Conservation (phyloP, 78 protist genomes). For the Tieghemostelium lacteum region DNA sequence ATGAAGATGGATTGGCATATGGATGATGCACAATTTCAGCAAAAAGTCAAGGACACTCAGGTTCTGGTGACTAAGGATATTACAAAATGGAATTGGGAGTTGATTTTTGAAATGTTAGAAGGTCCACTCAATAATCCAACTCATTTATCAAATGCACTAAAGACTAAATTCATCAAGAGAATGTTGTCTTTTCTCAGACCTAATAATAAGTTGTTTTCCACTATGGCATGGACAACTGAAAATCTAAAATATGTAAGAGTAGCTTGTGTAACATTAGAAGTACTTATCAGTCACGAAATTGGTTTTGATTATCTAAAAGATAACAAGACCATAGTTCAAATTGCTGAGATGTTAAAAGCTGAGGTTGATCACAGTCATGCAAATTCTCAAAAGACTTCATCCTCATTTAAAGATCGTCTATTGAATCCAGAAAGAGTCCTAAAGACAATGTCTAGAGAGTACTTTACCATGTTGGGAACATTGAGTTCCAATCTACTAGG, state of each 20-base stretch:
- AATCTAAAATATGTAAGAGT: slow-evolving; percentile 67
- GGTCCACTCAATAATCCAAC: slow-evolving; percentile 72
- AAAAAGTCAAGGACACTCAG: slow-evolving; percentile 65
- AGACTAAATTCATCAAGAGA: slow-evolving; percentile 79
- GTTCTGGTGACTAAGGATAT: slow-evolving; percentile 59
- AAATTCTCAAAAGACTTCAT: not conserved
- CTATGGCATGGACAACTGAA: slow-evolving; percentile 81
- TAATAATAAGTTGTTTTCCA: slow-evolving; percentile 42
- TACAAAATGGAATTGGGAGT: slow-evolving; percentile 74
- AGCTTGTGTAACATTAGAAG: slow-evolving; percentile 53
- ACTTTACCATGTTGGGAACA: slow-evolving; percentile 79
- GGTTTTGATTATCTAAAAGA: slow-evolving; percentile 66
- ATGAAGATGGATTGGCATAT: slow-evolving; percentile 77
- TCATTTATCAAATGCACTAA: slow-evolving; percentile 49
- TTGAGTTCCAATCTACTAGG: slow-evolving; percentile 22
- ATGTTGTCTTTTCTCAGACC: slow-evolving; percentile 65
- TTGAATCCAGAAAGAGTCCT: slow-evolving; percentile 58
- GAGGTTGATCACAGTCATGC: slow-evolving; percentile 27
- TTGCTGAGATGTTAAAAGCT: slow-evolving; percentile 44
- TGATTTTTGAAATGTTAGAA: slow-evolving; percentile 63
- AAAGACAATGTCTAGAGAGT: slow-evolving; percentile 79
- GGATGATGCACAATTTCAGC: slow-evolving; percentile 70
- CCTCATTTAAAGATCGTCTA: not conserved
- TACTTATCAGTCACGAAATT: slow-evolving; percentile 50
- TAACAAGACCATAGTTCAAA: slow-evolving; percentile 59